Evolutionary conservation across 1,284 basidiomycete genomes (phyloP), one percentile per base, ranked within the genome.

Genomic region (Pseudozyma pruni): DNA sequence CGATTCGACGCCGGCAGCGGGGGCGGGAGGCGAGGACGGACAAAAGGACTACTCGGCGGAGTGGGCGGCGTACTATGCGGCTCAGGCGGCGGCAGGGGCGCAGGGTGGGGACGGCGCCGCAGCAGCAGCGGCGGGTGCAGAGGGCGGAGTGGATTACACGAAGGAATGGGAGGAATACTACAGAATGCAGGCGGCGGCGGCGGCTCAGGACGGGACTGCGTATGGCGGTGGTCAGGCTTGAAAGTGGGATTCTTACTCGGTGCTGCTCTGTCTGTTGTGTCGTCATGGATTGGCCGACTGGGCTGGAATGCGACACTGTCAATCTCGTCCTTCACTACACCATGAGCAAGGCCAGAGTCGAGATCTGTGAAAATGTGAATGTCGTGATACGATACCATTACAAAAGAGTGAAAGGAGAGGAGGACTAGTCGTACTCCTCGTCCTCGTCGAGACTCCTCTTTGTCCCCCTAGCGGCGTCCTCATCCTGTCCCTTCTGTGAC

Each of bases 131-230:
- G 53, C 46, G 19, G 56, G 45, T 13, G 29, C 46, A 27, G 34
- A 52, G 52, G 38, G 29, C 13, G 41, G 14, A 5, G 54, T 57
- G 27, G 80, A 81, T 50, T 81, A 81, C 46, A 67, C 75, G 17
- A 81, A 81, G 56, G 78, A 81, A 42, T 81, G 80, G 80, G 78
- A 79, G 52, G 80, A 81, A 53, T 67, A 71, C 43, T 74, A 74
- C 37, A 66, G 75, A 0, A 72, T 73, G 61, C 75, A 75, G 45
- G 75, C 75, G 13, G 69, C 62, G 8, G 49, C 69, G 14, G 51
- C 48, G 38, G 66, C 70, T 38, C 45, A 68, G 34, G 58, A 71
- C 17, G 51, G 61, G 39, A 43, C 50, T n/a, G 48, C 51, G 25
- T 52, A 68, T 34, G 53, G 31, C 25, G 49, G 40, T 32, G 29